Base-by-base conservation (phyloP, 2,329 filamentous ascomycete genomes). In the Neocatenulostroma microsporum region DNA sequence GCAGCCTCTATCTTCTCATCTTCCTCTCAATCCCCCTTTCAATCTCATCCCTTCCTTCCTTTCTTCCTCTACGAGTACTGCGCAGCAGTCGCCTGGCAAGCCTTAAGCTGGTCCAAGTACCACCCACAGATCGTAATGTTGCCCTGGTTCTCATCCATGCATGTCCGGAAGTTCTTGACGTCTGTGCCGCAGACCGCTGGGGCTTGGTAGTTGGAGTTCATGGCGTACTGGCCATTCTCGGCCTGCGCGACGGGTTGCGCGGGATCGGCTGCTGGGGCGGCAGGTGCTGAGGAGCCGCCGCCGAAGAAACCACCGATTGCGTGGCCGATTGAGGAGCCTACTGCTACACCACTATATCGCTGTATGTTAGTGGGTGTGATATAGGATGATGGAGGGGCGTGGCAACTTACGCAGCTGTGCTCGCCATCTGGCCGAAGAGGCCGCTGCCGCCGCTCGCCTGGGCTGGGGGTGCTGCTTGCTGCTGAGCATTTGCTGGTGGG, bases 111-210 rank as follows among this genome's bases (percentile, higher is more conserved):
- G 47, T 98, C 91, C 55, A 98, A 70, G 65, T 98, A 98, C 88
- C 89, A 98, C 51, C 84, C 83, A 70, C 91, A 98, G 60, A 95
- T 93, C 60, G 82, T 81, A 82, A 98, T 79, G 68, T 91, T 87
- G 52, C 91, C 91, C 60, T 79, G 71, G 65, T 98, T 83, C 59
- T 96, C 84, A 64, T 96, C 88, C 81, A 98, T 82, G 74, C 91
- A 98, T 70, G 81, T 82, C 56, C 86, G 88, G 74, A 98, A 96
- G 67, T 76, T 78, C 65, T 80, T 78, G 37, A 87, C 79, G 53
- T 91, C 86, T 37, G 72, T 76, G 47, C 78, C 78, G 69, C 91
- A 98, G 62, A 54, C 58, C 44, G 54, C 60, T 58, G 44, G 58
- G 62, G 57, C 66, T 44, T 67, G 56, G 34, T 62, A 60, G 47